Evolutionary conservation across 176 grass and related monocot species (phyloP), one percentile per base, ranked within the genome.

Genomic region (Bothriochloa decipiens): DNA sequence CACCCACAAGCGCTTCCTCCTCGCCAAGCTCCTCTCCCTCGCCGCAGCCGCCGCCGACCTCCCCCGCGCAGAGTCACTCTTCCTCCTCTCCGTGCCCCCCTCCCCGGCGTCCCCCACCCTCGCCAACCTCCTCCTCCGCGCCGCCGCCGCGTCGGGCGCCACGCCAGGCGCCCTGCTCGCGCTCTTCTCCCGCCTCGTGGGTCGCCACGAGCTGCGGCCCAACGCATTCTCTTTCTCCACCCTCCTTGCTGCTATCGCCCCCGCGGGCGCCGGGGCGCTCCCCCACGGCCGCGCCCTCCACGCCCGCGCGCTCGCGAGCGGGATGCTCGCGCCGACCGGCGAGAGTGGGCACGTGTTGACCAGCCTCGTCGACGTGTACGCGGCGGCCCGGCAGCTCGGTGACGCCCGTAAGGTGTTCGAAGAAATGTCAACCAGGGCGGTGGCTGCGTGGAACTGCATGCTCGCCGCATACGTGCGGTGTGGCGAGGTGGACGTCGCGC

Each of bases 201-300:
- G 1, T 25, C 47, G 55, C 26, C 82, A 85, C 72, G 68, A 28
- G 7, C 26, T 85, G 26, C 85, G 80, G 37, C 92, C 90, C 79
- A 94, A 94, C 67, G 84, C 87, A 0, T 94, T 91, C 90, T 83
- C 89, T 29, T 94, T 90, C 70, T 86, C 89, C 70, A 90, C 90
- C 16, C 82, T 94, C 15, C 40, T 94, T 47, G 60, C 87, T 0
- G 87, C 89, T n/a, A 78, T 91, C 78, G 79, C 82, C 9, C 26
- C 41, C 60, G 74, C 74, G 0, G 89, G 87, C 26, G 18, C 76
- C 13, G 53, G 11, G 23, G 68, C 53, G 20, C 81, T 79, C 68
- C 62, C 58, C 7, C 23, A 77, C 85, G 80, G 85, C 39, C 50
- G 64, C 76, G 74, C 75, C 20, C 82, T 94, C 29, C 92, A 94